Evolutionary conservation across 176 grass and related monocot species (phyloP).

Genomic region (Saccharum officinarum): DNA sequence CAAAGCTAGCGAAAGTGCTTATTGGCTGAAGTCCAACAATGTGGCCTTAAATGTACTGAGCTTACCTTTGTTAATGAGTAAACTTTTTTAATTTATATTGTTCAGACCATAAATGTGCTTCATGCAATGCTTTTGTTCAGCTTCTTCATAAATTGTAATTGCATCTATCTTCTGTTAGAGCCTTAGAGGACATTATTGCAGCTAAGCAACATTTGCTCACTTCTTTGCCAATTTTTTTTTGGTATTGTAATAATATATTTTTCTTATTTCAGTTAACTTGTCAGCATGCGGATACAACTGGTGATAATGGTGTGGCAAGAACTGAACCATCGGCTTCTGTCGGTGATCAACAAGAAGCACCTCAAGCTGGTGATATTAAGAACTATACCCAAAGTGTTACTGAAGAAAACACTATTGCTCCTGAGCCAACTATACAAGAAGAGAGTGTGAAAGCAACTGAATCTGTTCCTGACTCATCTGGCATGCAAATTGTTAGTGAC

Average conservation of each 20-base stretch:
- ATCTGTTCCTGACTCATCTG: slow-evolving; percentile 44
- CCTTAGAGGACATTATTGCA: background rate
- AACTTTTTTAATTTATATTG: background rate
- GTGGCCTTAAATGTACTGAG: background rate
- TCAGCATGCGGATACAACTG: background rate
- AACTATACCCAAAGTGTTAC: slow-evolving; percentile 30
- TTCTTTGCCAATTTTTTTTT: background rate
- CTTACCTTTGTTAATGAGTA: background rate
- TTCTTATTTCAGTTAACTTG: slow-evolving; percentile 33
- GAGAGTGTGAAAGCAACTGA: slow-evolving; percentile 20
- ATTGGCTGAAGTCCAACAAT: slow-evolving; percentile 11
- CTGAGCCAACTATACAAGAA: slow-evolving; percentile 29
- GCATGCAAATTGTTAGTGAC: slow-evolving; percentile 85
- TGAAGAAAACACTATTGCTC: slow-evolving; percentile 42
- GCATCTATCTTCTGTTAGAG: background rate
- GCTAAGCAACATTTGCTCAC: background rate
- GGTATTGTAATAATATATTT: slow-evolving; percentile 10
- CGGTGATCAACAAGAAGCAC: slow-evolving; percentile 41
- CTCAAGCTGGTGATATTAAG: slow-evolving; percentile 33
- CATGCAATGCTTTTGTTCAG: background rate
- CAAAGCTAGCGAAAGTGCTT: background rate
- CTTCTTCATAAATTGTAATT: background rate
- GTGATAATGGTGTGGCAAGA: slow-evolving; percentile 13
- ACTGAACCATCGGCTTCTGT: slow-evolving; percentile 34
- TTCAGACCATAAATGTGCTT: background rate